Base-by-base conservation (phyloP, 805 yeast genomes). In the Wickerhamia fluorescens region DNA sequence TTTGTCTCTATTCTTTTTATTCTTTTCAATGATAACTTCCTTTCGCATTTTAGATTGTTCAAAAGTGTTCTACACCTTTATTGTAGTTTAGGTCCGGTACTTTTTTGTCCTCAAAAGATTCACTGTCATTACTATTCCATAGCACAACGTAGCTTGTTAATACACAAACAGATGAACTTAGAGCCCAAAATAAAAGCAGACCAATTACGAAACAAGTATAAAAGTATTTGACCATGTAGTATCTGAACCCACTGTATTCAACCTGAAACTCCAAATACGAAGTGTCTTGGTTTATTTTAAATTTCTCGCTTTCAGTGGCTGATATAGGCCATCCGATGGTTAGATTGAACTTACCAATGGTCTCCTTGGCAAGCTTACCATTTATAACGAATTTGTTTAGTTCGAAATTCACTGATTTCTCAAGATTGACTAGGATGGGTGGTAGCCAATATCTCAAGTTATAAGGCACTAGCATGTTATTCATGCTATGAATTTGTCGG, bases 361-460 rank as follows among this genome's bases (percentile, higher is more conserved):
- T 25, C 7, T 22, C 10, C 16, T 30, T 22, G 18, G 31, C 24
- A 3, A 17, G n/a, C 7, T 15, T 23, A 4, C 43, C 43, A 14
- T 12, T 13, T 12, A 25, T 16, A 5, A 26, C 29, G 15, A 30
- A 20, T 12, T 22, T 25, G 27, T 30, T 25, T 14, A 46, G 31
- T 12, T 32, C 23, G n/a, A 46, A 16, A 11, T 29, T 29, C 8
- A 38, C 35, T 17, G 32, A 32, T 21, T 38, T 41, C 23, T 44
- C 31, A 25, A 44, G 35, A 26, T 51, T 40, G 8, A 51, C 50
- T 16, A 56, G 22, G 1, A 48, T 22, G 0, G 69, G 69, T 2
- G 65, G 57, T 4, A 49, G 47, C 62, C 63, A 61, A 34, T 46
- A 49, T 28, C 58, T 44, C 24, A 58, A 43, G 32, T 55, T 51